Base-by-base conservation (phyloP, 2,329 filamentous ascomycete genomes). In the Penicillium sp. region DNA sequence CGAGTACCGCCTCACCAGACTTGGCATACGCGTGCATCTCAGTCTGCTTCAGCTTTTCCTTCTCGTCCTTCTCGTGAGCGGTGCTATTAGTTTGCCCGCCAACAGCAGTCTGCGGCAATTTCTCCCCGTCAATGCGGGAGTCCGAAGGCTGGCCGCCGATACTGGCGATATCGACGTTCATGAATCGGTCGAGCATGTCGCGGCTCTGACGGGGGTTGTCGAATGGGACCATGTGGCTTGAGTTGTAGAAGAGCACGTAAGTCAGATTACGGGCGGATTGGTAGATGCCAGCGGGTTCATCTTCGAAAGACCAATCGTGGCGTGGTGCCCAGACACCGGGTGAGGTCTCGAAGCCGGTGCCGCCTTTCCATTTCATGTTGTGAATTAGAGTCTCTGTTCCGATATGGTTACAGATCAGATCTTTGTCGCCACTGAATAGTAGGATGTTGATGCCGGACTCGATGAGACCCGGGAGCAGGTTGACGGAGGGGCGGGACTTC, bases 211-310 rank as follows among this genome's bases (percentile, higher is more conserved):
- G 84, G 1, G 92, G 86, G 61, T 87, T 88, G 70, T 99, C 92
- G 64, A 93, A 97, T 0, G 93, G 95, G 1, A 99, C 93, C 93
- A 99, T 99, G 71, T 99, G 93, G 41, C 88, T 95, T 13, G 89
- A 84, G 69, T 99, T 95, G 76, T 95, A 89, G 73, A 97, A 95
- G 34, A 95, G 78, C 28, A 99, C 85, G 66, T 99, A 99, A 0
- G 93, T 96, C 53, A 99, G 74, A 72, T 99, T 99, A 57, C 95
- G 84, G 1, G 93, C 92, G 67, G 90, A 83, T 71, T 99, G 95
- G 78, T 92, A 99, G 65, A 95, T 89, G 19, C 93, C 93, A 3
- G 91, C 91, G 1, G 82, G 75, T 60, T 95, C 82, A 53, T 86
- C 88, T 70, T 97, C 93, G 58, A 97, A 96, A 1, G 84, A 88